Evolutionary conservation across 163 green algal genomes (phyloP).

Genomic region (Chlorella variabilis): DNA sequence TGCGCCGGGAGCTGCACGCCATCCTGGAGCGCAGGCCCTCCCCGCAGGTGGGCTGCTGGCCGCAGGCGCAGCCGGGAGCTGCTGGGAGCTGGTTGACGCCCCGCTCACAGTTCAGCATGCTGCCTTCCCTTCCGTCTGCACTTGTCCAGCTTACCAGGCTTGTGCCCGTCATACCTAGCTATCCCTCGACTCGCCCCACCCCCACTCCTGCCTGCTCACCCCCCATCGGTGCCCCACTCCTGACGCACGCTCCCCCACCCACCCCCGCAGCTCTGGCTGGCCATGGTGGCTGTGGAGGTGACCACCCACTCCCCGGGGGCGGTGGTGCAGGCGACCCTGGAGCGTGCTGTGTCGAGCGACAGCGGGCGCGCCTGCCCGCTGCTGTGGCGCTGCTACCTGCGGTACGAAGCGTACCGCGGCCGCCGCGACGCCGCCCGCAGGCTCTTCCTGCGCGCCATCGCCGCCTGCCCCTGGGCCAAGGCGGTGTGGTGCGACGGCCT

Average conservation of each 20-base stretch:
- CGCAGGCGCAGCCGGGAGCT: neutral
- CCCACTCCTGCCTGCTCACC: neutral
- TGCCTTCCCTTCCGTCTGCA: no score
- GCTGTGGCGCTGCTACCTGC: conserved; percentile 42
- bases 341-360: conserved; percentile 41
- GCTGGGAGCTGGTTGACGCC: no score
- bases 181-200: no score
- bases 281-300: conserved; percentile 23
- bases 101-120: no score
- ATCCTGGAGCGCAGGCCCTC: neutral
- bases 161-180: no score
- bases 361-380: conserved; percentile 16
- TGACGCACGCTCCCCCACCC: neutral
- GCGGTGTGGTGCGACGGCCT: conserved; percentile 65
- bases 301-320: neutral
- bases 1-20: conserved; percentile 16
- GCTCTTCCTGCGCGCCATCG: conserved; percentile 61
- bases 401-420: conserved; percentile 32
- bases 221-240: neutral
- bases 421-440: conserved; percentile 38
- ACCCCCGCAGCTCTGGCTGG: conserved; percentile 15
- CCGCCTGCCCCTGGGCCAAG: conserved; percentile 65
- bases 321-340: conserved; percentile 38
- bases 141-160: no score
- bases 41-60: neutral